phyloP scores from a whole-genome alignment of 192 early-diverging fungal species.

The Dimargaris cristalligena region DNA sequence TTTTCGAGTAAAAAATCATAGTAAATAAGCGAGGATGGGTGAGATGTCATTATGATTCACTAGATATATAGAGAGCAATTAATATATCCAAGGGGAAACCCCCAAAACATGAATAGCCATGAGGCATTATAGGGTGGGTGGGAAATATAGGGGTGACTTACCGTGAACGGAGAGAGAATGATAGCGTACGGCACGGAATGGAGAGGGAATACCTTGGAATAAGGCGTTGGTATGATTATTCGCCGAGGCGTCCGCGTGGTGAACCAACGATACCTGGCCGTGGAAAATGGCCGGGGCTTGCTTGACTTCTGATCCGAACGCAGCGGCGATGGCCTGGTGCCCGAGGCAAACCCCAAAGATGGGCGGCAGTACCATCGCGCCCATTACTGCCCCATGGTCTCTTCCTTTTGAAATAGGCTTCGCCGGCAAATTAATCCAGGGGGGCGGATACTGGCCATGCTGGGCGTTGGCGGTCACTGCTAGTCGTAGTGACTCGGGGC shows the following conservation, averaged over 20 bases:
- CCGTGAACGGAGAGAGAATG: constrained; percentile 67
- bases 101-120: not conserved
- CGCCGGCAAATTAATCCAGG: too few species aligned
- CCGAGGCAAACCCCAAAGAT: constrained; percentile 89
- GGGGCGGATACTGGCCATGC: too few species aligned
- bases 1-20: too few species aligned
- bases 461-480: too few species aligned
- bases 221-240: constrained; percentile 18
- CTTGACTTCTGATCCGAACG: constrained; percentile 46
- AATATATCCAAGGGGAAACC: too few species aligned
- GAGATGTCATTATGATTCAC: too few species aligned
- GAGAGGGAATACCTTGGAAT: constrained; percentile 38
- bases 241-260: constrained; percentile 17
- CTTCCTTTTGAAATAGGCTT: too few species aligned
- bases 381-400: too few species aligned
- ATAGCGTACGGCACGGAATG: constrained; percentile 72
- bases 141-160: constrained; percentile 13
- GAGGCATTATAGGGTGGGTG: not conserved
- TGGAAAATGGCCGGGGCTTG: constrained; percentile 60
- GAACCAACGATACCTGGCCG: constrained; percentile 50
- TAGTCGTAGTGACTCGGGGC: too few species aligned
- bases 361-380: constrained; percentile 28
- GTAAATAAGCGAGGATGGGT: too few species aligned
- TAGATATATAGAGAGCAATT: too few species aligned
- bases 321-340: constrained; percentile 69